Evolutionary conservation across 805 yeast genomes (phyloP).

Genomic region (Zygotorulaspora sp.): DNA sequence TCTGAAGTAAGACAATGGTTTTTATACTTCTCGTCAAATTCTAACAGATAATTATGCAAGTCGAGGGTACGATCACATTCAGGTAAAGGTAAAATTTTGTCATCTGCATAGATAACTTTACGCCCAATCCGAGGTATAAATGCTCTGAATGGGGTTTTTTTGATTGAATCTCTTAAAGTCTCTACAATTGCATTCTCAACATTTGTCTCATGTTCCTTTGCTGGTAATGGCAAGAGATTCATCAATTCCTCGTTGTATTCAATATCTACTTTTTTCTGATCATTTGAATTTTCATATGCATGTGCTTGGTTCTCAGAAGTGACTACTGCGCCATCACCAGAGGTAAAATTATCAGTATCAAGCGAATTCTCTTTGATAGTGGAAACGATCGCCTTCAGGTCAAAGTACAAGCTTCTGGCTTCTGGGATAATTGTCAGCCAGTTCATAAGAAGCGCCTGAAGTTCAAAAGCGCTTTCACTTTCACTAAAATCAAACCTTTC

Average conservation of each 20-base stretch:
- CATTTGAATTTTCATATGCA: not conserved
- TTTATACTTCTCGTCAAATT: conserved; percentile 17
- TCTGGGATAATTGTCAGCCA: conserved; percentile 64
- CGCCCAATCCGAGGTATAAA: conserved; percentile 25
- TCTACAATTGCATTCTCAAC: conserved; percentile 24
- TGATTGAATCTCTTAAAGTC: conserved; percentile 25
- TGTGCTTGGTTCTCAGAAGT: not conserved
- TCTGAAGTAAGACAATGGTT: too few relatives aligned
- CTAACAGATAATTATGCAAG: conserved; percentile 17
- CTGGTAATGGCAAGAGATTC: conserved; percentile 22
- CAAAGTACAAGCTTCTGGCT: conserved; percentile 55
- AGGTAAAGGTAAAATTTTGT: conserved; percentile 24
- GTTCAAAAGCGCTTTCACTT: conserved; percentile 53
- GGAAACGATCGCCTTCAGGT: conserved; percentile 26
- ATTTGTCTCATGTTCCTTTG: conserved; percentile 16
- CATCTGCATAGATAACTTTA: conserved; percentile 23
- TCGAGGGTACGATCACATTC: conserved; percentile 15
- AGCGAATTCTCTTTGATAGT: conserved; percentile 4
- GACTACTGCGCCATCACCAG: not conserved
- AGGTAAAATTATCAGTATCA: not conserved
- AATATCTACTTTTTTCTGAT: conserved; percentile 4
- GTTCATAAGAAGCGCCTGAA: conserved; percentile 55
- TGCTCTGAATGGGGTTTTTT: conserved; percentile 24
- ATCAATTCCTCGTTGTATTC: conserved; percentile 22
- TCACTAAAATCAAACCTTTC: conserved; percentile 43